A percentile compares a stretch with the other conserved stretches of the same genome.
Conservation (phyloP, 2,329 filamentous ascomycete species). For the Penicillium sp. region DNA sequence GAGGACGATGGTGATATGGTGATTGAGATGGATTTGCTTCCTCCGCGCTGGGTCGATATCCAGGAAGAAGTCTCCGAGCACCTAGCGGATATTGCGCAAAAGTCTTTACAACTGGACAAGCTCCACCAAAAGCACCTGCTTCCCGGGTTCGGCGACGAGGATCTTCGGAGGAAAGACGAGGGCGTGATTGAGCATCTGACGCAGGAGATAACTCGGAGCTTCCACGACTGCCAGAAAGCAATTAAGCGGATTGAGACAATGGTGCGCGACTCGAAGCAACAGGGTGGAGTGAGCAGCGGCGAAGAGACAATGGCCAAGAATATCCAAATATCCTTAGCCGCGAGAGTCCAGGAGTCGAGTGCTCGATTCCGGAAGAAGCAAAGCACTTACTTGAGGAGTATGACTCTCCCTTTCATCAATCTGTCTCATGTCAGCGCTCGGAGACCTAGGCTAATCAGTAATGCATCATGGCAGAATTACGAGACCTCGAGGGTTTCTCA, state of each 20-base stretch:
- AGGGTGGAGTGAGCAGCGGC: conserved; percentile 68
- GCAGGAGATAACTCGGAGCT: conserved; percentile 81
- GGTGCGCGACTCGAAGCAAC: conserved; percentile 74
- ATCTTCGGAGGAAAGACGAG: conserved; percentile 82
- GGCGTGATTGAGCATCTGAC: conserved; percentile 86
- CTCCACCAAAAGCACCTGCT: conserved; percentile 96
- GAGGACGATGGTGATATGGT: conserved; percentile 85
- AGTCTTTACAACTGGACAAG: conserved; percentile 82
- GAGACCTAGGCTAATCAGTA: conserved; percentile 10
- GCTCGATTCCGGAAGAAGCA: conserved; percentile 95
- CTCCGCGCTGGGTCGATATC: conserved; percentile 91
- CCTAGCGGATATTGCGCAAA: conserved; percentile 74
- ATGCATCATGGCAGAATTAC: conserved; percentile 58
- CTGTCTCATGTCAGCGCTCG: not conserved
- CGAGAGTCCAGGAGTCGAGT: conserved; percentile 86
- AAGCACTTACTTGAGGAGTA: conserved; percentile 92
- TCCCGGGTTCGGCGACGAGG: conserved; percentile 94
- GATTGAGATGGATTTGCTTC: conserved; percentile 96
- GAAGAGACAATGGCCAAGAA: conserved; percentile 97
- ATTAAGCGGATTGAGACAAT: conserved; percentile 86
- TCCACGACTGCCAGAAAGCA: conserved; percentile 84
- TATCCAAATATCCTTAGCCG: conserved; percentile 85
- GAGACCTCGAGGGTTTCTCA: conserved; percentile 65
- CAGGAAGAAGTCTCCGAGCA: conserved; percentile 89
- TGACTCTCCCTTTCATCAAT: conserved; percentile 17